Base-by-base conservation (phyloP, 192 early-diverging fungal species). In the Rhizoclosmatium globosum region DNA sequence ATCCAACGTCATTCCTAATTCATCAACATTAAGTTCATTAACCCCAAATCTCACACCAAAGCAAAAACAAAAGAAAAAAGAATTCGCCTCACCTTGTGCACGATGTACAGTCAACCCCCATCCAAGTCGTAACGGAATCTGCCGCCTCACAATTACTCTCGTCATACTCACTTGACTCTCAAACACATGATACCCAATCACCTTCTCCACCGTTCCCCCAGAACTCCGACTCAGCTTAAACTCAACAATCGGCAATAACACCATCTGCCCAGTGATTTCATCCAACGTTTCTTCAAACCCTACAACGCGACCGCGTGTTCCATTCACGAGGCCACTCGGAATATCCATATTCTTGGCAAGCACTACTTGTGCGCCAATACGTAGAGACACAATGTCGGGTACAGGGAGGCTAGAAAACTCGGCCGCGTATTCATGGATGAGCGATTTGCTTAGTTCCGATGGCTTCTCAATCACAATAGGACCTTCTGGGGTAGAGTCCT, bases 61-160 rank as follows among this genome's bases (percentile, higher is more conserved):
- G 1, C 19, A 62, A 19, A 39, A 19, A 47, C 60, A 19, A 9
- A 38, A 46, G 1, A 68, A 56, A 56, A 71, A 48, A 48, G 4
- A 56, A 15, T 68, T 64, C 21, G 19, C 43, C 67, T 15, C 9
- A 71, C 87, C 87, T 79, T 89, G 87, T 43, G 53, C 31, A 57
- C 84, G 78, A 73, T 89, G 87, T 11, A 89, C 80, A 46, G 87
- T 89, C 48, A 89, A 46, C 0, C 81, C 88, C 86, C 86, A 89
- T 11, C 83, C 88, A 45, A 87, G 72, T 39, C 41, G 69, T 61
- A 89, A 74, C 21, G 88, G 88, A 15, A 89, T 67, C 66, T 89
- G 88, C 2, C 9, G 31, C 68, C 87, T 78, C 23, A 43, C 41
- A 19, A 88, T 21, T 9, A 23, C 69, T 4, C 47, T 39, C n/a